These are phyloP conservation scores for Omphalea diandra DNA, from an alignment of 441 rosid genomes.

Conservation along the genomic window DNA sequence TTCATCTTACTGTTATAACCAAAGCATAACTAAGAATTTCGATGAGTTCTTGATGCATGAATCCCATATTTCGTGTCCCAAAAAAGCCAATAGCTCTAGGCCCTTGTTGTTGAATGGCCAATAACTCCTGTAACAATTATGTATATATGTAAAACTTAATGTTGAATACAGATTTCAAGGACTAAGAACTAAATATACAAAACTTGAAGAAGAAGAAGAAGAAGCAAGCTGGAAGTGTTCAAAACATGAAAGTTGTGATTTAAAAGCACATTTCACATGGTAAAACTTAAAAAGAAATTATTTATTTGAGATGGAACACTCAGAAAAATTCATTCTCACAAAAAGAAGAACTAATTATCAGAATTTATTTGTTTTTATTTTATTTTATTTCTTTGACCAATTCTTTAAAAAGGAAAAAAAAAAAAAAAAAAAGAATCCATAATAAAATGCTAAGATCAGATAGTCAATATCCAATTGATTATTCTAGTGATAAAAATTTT, in stretches of 20 bases:
- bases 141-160: constrained; percentile 6
- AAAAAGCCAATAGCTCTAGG: constrained; percentile 92
- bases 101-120: constrained; percentile 97
- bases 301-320: not conserved
- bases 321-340: not conserved
- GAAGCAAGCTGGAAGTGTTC: not conserved
- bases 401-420: no score
- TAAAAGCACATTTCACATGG: not conserved
- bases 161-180: not conserved
- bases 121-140: constrained; percentile 58
- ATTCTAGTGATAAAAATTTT: not conserved
- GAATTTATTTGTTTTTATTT: no score
- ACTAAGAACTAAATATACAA: not conserved
- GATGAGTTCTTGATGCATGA: constrained; percentile 93
- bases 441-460: not conserved
- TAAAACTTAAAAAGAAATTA: not conserved
- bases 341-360: not conserved
- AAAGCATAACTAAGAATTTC: constrained; percentile 97
- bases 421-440: no score
- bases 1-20: constrained; percentile 81
- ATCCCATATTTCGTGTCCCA: constrained; percentile 94
- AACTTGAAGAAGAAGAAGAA: not conserved
- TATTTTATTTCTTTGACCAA: no score
- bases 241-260: not conserved
- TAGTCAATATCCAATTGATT: not conserved